Evolutionary conservation across 1,284 basidiomycete species (phyloP).

Genomic region (Cutaneotrichosporon sp.): DNA sequence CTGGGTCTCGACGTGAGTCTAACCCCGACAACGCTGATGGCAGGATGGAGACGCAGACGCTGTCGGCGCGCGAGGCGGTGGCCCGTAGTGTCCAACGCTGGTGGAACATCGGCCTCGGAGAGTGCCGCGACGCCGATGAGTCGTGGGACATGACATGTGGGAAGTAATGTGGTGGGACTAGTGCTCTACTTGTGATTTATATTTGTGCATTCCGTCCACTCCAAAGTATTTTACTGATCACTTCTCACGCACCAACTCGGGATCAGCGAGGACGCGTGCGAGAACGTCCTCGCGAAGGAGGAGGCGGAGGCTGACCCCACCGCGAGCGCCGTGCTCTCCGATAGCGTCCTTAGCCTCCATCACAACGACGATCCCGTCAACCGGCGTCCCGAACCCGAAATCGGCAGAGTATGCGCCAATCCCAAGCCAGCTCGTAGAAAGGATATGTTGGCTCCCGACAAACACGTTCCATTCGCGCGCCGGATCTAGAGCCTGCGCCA

Average conservation of each 20-base stretch:
- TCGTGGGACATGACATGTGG: constrained; percentile 51
- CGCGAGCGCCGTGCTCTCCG: constrained; percentile 16
- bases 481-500: constrained; percentile 48
- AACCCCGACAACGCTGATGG: constrained; percentile 47
- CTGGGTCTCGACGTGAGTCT: constrained; percentile 56
- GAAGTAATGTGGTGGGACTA: not conserved
- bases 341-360: constrained; percentile 42
- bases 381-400: constrained; percentile 42
- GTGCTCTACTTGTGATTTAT: not conserved
- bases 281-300: constrained; percentile 45
- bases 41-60: constrained; percentile 84
- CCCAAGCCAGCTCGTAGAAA: constrained; percentile 55
- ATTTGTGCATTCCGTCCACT: not conserved
- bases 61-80: constrained; percentile 78
- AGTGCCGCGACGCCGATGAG: constrained; percentile 39
- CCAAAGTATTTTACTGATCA: not conserved
- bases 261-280: constrained; percentile 42
- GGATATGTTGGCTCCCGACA: constrained; percentile 51
- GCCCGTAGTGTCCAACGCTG: constrained; percentile 70
- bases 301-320: constrained; percentile 42
- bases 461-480: constrained; percentile 54
- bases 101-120: constrained; percentile 54
- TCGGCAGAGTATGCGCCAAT: constrained; percentile 53
- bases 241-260: constrained; percentile 15
- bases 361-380: constrained; percentile 54